Evolutionary conservation across 768 basidiomycete genomes (phyloP), one percentile per base, ranked within the genome.

Genomic region (Lepiota venenata): DNA sequence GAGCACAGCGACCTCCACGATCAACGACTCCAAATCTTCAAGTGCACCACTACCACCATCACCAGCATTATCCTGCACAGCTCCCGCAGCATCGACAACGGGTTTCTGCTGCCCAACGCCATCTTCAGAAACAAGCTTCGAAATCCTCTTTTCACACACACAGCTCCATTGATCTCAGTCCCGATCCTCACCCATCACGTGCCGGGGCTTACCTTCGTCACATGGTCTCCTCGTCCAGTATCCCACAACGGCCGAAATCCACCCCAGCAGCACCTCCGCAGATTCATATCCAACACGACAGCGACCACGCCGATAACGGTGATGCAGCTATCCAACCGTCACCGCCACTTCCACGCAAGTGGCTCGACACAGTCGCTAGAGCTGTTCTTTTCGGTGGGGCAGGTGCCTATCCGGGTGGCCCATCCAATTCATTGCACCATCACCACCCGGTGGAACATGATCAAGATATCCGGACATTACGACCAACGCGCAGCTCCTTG

Each of bases 181-280:
- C 32, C 66, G 11, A 66, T 69, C 47, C 61, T 51, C 52, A 57
- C 18, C 76, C 79, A 9, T 79, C 79, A 21, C 79, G 80, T 48
- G 86, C 88, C 2, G 78, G 79, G 3, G 81, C 83, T 4, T 85
- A 88, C 63, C 78, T 91, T 10, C 81, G 88, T 29, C 87, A 90
- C 64, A 88, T 91, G 75, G 80, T 80, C 1, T 90, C 88, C 29
- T 69, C 68, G 15, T 71, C 78, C 12, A 73, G 71, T 44, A 72
- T 77, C 43, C 38, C 16, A 22, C 38, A 45, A n/a, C 69, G 73
- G 35, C 72, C 72, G 10, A 67, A 60, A 41, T 74, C 71, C 2
- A 72, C 67, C 7, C 65, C 64, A 21, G 59, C 57, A 25, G 25
- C 25, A 55, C 58, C 43, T 41, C 58, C 32, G 52, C 54, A n/a